Conservation (phyloP, 495 filamentous ascomycete genomes). For the Trichoderma virens region DNA sequence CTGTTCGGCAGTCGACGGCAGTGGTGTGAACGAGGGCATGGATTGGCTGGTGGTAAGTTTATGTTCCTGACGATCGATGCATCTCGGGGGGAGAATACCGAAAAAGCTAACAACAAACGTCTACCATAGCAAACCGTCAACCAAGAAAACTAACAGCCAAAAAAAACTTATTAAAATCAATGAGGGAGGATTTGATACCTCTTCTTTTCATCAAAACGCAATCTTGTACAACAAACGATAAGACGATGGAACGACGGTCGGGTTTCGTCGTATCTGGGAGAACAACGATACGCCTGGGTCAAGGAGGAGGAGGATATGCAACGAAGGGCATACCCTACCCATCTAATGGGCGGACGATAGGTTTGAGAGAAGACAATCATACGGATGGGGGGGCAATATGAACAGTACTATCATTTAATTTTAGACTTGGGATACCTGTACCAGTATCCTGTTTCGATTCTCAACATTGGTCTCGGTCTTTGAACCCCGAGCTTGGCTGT, state of each 20-base stretch:
- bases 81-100: constrained; percentile 9
- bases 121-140: constrained; percentile 38
- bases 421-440: constrained; percentile 4
- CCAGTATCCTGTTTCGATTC: constrained; percentile 2
- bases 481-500: not conserved
- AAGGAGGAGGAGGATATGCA: not conserved
- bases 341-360: not conserved
- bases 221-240: constrained; percentile 7
- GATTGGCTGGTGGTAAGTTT: constrained; percentile 92
- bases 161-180: not conserved
- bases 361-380: not conserved
- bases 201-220: not conserved
- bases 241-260: constrained; percentile 1
- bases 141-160: constrained; percentile 26
- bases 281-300: not conserved
- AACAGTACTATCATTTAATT: constrained; percentile 4
- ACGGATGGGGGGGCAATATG: not conserved
- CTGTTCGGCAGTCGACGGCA: constrained; percentile 91
- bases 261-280: not conserved
- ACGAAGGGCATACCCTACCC: not conserved
- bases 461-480: not conserved
- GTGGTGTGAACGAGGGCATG: constrained; percentile 93
- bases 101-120: constrained; percentile 17
- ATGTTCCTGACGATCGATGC: not conserved
- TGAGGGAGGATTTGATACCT: not conserved